These are phyloP conservation scores for Eugenia klotzschiana DNA, from an alignment of 441 rosid genomes.

Conservation along the genomic window DNA sequence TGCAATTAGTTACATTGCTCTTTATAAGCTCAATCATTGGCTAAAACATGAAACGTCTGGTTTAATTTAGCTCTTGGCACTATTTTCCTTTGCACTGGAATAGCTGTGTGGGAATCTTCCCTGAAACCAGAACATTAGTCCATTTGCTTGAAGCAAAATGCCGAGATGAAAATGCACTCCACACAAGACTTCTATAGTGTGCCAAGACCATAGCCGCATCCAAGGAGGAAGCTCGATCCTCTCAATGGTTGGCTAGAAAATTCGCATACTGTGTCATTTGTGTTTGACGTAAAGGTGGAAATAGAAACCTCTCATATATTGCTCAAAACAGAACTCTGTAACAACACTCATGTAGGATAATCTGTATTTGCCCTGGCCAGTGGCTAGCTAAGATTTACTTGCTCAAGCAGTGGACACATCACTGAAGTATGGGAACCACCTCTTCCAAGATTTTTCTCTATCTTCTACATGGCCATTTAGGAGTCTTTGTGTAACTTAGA, in stretches of 20 bases:
- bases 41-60: background rate
- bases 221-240: background rate
- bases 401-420: background rate
- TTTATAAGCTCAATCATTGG: background rate
- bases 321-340: background rate
- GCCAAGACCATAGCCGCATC: background rate
- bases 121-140: background rate
- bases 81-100: background rate
- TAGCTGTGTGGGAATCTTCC: background rate
- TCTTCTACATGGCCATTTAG: background rate
- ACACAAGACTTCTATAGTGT: background rate
- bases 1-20: background rate
- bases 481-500: background rate
- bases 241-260: background rate
- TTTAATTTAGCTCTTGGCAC: background rate
- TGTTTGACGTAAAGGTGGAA: background rate
- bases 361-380: background rate
- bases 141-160: background rate
- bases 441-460: background rate
- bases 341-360: background rate
- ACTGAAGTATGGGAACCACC: background rate
- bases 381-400: background rate
- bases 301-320: background rate
- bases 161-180: background rate
- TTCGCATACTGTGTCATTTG: background rate